Evolutionary conservation across 164 flowering plant species (phyloP), one percentile per base, ranked within the genome.

Genomic region (Macadamia integrifolia): DNA sequence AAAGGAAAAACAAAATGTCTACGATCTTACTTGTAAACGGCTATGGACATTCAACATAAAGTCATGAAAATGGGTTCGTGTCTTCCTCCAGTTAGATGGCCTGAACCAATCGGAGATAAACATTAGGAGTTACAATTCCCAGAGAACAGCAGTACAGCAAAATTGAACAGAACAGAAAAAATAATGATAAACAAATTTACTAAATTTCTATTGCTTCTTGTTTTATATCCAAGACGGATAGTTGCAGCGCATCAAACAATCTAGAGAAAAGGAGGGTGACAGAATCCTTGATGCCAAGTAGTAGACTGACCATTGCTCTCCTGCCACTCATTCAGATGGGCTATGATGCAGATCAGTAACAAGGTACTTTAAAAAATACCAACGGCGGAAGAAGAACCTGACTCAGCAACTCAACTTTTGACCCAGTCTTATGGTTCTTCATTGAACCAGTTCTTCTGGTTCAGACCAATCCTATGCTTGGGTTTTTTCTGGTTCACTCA

Each of bases 31-130:
- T 78, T 86, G 96, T 75, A 95, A 79, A 65, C 92, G 86, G 82
- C 92, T 90, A 74, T 95, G 99, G 58, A 95, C 94, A 82, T 72
- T 83, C 77, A 95, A 80, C 99, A 92, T 95, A 79, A 92, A 92
- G 82, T 95, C 99, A 71, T 95, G 99, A 79, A 92, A 95, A 86
- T 95, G 99, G 61, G 92, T 89, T 75, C 99, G 83, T 81, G 82
- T 89, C 72, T 89, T 95, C 78, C 97, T 88, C 99, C 99, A 95
- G 71, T 76, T 87, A 65, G 71, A 53, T 52, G 98, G 97, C 76
- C 97, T 92, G 87, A 43, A 35, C 53, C 71, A 64, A 23, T 32
- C 23, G 61, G 52, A 72, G 62, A 14, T 46, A 46, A 46, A 9
- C 13, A 8, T 46, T 10, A 55, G 9, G 17, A 42, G 66, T 28